A percentile compares a stretch with the other conserved stretches of the same genome.
Evolutionary conservation across 2,329 filamentous ascomycete genomes (phyloP).

Genomic region (Penicillium sp.): DNA sequence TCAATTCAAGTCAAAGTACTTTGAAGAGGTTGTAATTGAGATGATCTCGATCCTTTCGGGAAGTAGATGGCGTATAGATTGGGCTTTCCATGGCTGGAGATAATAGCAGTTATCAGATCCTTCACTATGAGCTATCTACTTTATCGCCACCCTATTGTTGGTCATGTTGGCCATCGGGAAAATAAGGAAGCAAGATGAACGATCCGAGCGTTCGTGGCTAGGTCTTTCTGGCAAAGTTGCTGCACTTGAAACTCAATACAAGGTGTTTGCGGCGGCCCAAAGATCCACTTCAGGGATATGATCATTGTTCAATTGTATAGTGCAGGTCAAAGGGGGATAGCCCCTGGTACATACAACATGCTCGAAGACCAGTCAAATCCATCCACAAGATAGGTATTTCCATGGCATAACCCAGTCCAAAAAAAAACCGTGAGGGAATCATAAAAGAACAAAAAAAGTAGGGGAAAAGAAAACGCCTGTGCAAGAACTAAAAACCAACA

Average conservation of each 20-base stretch:
- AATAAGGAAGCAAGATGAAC: constrained; percentile 22
- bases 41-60: neutral
- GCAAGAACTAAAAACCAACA: constrained; percentile 9
- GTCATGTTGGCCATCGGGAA: constrained; percentile 20
- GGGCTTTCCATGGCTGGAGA: constrained; percentile 2
- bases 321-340: constrained; percentile 1
- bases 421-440: constrained; percentile 17
- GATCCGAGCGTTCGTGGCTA: constrained; percentile 16
- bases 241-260: constrained; percentile 12
- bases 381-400: constrained; percentile 18
- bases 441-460: constrained; percentile 28
- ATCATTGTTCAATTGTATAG: constrained; percentile 17
- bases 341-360: constrained; percentile 13
- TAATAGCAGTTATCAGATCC: neutral
- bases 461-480: constrained; percentile 17
- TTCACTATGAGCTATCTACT: neutral
- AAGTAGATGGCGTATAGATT: neutral
- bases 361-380: constrained; percentile 10
- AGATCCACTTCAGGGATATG: constrained; percentile 17
- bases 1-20: neutral
- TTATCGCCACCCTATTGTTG: constrained; percentile 10
- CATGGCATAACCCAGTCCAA: constrained; percentile 17
- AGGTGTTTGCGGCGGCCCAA: constrained; percentile 20
- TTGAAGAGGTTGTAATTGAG: neutral
- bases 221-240: constrained; percentile 14